Conservation (phyloP, 1,284 basidiomycete genomes). For the Cryptococcus sp. region DNA sequence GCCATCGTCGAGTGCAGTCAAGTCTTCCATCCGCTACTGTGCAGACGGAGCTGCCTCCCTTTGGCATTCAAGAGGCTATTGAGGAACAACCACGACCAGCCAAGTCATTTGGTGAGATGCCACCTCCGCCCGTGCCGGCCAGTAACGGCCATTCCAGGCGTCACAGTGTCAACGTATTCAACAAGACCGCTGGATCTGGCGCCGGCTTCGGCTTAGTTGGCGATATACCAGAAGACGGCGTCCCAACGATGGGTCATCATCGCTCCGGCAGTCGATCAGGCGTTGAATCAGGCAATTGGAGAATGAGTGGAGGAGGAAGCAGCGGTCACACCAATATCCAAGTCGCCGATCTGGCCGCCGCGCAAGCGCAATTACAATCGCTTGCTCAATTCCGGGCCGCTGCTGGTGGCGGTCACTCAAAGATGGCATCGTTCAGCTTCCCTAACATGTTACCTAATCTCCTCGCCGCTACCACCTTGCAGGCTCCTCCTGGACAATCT, state of each 20-base stretch:
- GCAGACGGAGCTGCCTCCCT: slow-evolving; percentile 12
- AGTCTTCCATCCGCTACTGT: slow-evolving; percentile 53
- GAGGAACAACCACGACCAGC: slow-evolving; percentile 19
- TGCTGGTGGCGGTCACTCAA: slow-evolving; percentile 90
- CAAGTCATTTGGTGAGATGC: slow-evolving; percentile 33
- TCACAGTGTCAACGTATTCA: slow-evolving; percentile 84
- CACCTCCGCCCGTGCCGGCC: slow-evolving; percentile 28
- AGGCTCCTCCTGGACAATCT: slow-evolving; percentile 44
- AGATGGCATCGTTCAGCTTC: slow-evolving; percentile 96
- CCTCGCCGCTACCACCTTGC: slow-evolving; percentile 92
- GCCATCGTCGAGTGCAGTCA: slow-evolving; percentile 87
- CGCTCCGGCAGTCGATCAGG: slow-evolving; percentile 58
- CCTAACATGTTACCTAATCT: slow-evolving; percentile 94
- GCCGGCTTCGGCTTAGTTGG: slow-evolving; percentile 37
- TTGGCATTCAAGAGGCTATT: slow-evolving; percentile 1
- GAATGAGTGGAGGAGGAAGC: slow-evolving; percentile 71
- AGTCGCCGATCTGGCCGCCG: slow-evolving; percentile 81
- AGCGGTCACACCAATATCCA: slow-evolving; percentile 66
- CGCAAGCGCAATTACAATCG: slow-evolving; percentile 89
- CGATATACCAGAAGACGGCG: slow-evolving; percentile 45
- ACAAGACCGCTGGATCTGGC: slow-evolving; percentile 44
- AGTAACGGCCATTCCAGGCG: slow-evolving; percentile 80
- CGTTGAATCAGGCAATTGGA: slow-evolving; percentile 71
- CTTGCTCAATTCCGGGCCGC: slow-evolving; percentile 96
- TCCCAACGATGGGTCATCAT: slow-evolving; percentile 59